Evolutionary conservation across 139 green algal species (phyloP), one percentile per base, ranked within the genome.

Genomic region (Nannochloris sp.): DNA sequence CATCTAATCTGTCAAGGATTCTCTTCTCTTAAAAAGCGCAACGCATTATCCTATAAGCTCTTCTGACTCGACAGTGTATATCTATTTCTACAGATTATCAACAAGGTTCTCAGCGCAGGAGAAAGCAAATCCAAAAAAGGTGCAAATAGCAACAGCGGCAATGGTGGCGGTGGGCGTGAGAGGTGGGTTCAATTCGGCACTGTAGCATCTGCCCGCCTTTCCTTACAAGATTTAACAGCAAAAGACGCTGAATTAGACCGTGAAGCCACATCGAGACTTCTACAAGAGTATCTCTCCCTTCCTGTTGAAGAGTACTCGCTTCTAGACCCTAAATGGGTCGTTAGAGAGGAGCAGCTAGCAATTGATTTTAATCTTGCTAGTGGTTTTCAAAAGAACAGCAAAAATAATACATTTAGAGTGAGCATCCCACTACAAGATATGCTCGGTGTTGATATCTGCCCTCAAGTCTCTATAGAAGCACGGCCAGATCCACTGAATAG

Each of bases 301-400:
- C 72, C 72, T 8, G 31, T 67, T 0, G 58, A 62, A 24, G 13
- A 79, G 27, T 79, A 79, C 35, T 72, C 60, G 0, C 32, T 79
- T 47, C 54, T 79, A 19, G 72, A 79, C 38, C 72, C 72, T 0
- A 69, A 74, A 31, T 79, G 72, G 72, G 54, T 79, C 2, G 51
- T 37, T 13, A 42, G 67, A 61, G 6, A 8, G 12, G 24, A 27
- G 33, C n/a, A 60, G 60, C 35, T 31, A 6, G 25, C 56, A 8
- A 8, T 27, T 14, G 12, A 9, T 36, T 25, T 25, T 62, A 36
- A 10, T 19, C 34, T 9, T 15, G 6, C n/a, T 19, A n/a, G 25
- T 46, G 2, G 56, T 27, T 15, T 3, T 64, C 56, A 24, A 54
- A 38, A 15, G 56, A 24, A 54, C 37, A 48, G 48, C 44, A 66